Conservation (phyloP, 352 stramenopile genomes). For the Globisporangium solare region DNA sequence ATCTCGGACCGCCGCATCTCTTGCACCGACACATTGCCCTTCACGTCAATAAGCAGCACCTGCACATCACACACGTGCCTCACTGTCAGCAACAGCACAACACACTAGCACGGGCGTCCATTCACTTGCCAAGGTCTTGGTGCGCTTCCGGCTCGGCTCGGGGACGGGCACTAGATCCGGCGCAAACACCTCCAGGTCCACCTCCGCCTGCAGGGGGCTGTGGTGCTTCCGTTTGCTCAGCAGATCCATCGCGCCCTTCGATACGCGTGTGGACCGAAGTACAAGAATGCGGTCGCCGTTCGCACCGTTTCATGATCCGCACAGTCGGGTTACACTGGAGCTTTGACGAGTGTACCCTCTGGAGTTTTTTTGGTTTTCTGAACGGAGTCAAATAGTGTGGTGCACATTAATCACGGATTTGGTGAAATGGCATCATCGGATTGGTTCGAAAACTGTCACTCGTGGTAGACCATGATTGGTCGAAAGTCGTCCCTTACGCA, state of each 20-base stretch:
- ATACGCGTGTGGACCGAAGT: no score
- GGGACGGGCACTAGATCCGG: slow-evolving; percentile 9
- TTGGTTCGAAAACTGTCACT: slow-evolving; percentile 1
- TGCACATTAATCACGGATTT: not conserved
- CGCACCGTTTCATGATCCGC: no score
- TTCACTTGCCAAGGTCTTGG: slow-evolving; percentile 11
- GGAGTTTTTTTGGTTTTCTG: not conserved
- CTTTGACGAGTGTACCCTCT: not conserved
- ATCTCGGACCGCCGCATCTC: slow-evolving; percentile 17
- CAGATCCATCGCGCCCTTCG: slow-evolving; percentile 3
- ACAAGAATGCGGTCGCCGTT: no score
- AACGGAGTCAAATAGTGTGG: not conserved
- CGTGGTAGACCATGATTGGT: not conserved
- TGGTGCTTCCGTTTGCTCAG: slow-evolving; percentile 12
- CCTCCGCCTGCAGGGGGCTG: slow-evolving; percentile 4
- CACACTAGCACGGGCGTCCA: not conserved
- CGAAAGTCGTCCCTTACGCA: not conserved
- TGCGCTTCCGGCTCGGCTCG: slow-evolving; percentile 13
- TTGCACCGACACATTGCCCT: slow-evolving; percentile 6
- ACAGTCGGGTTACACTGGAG: no score
- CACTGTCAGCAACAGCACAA: not conserved
- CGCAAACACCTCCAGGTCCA: slow-evolving; percentile 17
- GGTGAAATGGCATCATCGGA: slow-evolving; percentile 2
- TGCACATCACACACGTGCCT: not conserved
- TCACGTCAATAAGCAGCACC: slow-evolving; percentile 19